Evolutionary conservation across 2,329 filamentous ascomycete species (phyloP).

Genomic region (Beauveria sp.): DNA sequence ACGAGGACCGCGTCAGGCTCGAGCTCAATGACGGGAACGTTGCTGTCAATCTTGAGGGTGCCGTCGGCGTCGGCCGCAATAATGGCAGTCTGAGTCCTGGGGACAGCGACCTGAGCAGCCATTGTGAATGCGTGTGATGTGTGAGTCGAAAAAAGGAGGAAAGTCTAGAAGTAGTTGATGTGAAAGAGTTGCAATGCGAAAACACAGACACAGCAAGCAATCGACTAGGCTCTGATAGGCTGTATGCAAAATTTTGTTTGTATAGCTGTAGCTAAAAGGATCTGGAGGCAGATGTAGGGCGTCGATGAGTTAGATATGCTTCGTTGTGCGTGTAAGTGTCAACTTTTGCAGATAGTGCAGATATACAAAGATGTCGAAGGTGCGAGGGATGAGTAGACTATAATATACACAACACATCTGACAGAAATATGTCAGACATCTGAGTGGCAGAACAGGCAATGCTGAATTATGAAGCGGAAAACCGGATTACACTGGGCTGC

Average conservation of each 20-base stretch:
- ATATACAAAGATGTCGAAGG: neutral
- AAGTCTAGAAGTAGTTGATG: neutral
- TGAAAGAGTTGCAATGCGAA: neutral
- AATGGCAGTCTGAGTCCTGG: constrained; percentile 9
- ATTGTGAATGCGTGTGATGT: constrained; percentile 3
- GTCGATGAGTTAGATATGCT: neutral
- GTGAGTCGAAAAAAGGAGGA: neutral
- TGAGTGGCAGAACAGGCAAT: neutral
- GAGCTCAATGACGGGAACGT: neutral
- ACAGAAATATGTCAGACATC: neutral
- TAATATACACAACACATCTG: constrained; percentile 7
- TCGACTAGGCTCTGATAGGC: neutral
- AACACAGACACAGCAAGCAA: neutral
- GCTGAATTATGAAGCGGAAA: neutral
- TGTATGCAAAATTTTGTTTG: too few relatives aligned
- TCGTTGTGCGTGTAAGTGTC: neutral
- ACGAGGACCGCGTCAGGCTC: constrained; percentile 17
- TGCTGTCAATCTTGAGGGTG: constrained; percentile 4
- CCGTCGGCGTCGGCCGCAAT: constrained; percentile 4
- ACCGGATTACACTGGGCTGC: neutral
- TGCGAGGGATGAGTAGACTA: neutral
- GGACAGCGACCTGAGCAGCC: constrained; percentile 8
- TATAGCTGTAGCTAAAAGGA: neutral
- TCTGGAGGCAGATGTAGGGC: neutral
- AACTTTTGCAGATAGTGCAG: neutral